These are phyloP conservation scores for Candida sanyaensis DNA, from an alignment of 1,139 yeast genomes.

Conservation along the genomic window DNA sequence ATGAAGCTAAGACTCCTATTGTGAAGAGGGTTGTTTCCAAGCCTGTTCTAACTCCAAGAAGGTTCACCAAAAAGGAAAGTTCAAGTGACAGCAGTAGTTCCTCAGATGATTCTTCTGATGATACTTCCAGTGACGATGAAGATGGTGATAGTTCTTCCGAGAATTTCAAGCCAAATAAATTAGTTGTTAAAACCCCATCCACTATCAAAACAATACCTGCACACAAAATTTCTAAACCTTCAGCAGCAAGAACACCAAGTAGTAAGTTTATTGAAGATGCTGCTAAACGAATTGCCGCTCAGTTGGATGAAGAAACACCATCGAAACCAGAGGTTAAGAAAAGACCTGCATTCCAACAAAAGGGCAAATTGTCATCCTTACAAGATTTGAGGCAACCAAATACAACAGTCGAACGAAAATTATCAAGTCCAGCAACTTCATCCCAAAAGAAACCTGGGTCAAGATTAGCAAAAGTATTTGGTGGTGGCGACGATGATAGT, in stretches of 20 bases:
- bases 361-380: slow-evolving; percentile 6
- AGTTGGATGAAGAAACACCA: not conserved
- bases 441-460: not conserved
- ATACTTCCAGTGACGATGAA: not conserved
- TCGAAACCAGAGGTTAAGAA: not conserved
- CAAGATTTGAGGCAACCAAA: slow-evolving; percentile 10
- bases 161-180: not conserved
- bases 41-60: not conserved
- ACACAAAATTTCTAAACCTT: not conserved
- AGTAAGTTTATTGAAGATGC: not conserved
- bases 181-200: not conserved
- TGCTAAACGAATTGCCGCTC: not conserved
- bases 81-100: not conserved
- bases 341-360: not conserved
- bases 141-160: not conserved
- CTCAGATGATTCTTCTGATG: not conserved
- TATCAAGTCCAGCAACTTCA: not conserved
- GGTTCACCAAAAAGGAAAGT: not conserved
- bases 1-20: not conserved
- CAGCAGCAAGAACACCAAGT: not conserved
- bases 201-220: not conserved
- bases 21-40: not conserved
- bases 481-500: slow-evolving; percentile 2
- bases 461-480: not conserved
- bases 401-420: slow-evolving; percentile 11